Base-by-base conservation (phyloP, 495 filamentous ascomycete genomes). In the Pyronema domesticum region DNA sequence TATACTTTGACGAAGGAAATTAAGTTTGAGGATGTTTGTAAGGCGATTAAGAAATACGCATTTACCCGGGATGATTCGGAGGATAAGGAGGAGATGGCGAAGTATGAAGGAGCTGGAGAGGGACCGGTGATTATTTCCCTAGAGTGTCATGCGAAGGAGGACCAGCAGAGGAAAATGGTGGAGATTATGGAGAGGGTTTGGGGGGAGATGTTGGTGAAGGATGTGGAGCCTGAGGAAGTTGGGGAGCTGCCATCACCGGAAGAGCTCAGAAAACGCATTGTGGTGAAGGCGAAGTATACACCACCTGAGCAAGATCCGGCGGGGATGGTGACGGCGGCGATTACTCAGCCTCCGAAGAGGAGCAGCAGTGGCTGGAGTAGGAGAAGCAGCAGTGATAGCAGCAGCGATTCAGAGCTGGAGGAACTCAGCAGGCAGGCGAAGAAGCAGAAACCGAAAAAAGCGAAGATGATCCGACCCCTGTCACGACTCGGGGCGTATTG, bases 1-100 rank as follows among this genome's bases (percentile, higher is more conserved):
- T 83, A 89, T 64, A 96, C 89, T 0, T 72, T 94, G 7, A 96
- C 89, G 7, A 89, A 85, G 57, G 85, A 85, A 46, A 77, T 93
- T 9, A 74, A 81, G 0, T 95, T 95, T 68, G 79, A 86, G 35
- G 76, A 83, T 13, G 88, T 95, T 0, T 94, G 86, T 67, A 71
- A 74, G 51, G 79, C 85, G 0, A 87, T 95, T 47, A 72, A 79
- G 15, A 79, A 94, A 45, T 75, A 80, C 60, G 85, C 83, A 0
- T 95, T 96, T 61, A 54, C 50, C 0, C n/a, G n/a, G 23, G 23
- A 30, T 30, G 23, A 30, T 5, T 30, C 23, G 23, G 23, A 30
- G 23, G 23, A 30, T 30, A 48, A 33, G 0, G 43, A 46, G 7
- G 70, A 80, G 6, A 74, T 71, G 3, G 68, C 68, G 14, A 13